Conservation (phyloP, 805 yeast genomes). For the Candida schatavii region DNA sequence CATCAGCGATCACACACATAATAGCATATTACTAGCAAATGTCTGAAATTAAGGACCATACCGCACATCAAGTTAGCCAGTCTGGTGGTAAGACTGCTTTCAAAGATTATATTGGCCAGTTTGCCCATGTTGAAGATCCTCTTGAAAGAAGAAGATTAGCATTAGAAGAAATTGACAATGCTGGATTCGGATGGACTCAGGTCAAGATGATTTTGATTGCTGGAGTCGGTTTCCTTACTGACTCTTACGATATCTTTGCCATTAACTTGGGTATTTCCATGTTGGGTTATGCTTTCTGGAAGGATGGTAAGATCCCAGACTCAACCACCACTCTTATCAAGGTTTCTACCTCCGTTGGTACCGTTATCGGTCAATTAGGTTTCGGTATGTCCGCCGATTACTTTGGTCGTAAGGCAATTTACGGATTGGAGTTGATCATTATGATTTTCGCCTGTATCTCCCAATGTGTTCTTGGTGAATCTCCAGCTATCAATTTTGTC, state of each 20-base stretch:
- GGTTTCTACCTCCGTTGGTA: constrained; percentile 91
- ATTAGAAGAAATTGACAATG: constrained; percentile 77
- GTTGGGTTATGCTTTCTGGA: constrained; percentile 77
- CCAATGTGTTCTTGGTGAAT: constrained; percentile 70
- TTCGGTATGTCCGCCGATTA: constrained; percentile 82
- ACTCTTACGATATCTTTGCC: constrained; percentile 89
- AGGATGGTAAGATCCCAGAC: constrained; percentile 53
- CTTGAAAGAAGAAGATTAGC: constrained; percentile 85
- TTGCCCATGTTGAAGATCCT: constrained; percentile 80
- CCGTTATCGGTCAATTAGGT: constrained; percentile 85
- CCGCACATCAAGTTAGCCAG: constrained; percentile 8
- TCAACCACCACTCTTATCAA: constrained; percentile 76
- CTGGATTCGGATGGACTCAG: constrained; percentile 79
- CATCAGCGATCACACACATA: too few relatives aligned
- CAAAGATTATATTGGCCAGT: constrained; percentile 78
- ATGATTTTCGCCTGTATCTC: constrained; percentile 78
- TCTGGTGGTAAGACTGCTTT: constrained; percentile 83
- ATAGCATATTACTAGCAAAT: too few relatives aligned
- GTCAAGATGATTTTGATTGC: constrained; percentile 80
- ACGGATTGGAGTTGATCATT: constrained; percentile 82
- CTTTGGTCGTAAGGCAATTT: constrained; percentile 82
- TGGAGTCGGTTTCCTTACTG: constrained; percentile 91
- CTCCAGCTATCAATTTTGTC: constrained; percentile 69
- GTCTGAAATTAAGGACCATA: constrained; percentile 24
- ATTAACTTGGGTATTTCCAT: constrained; percentile 79